phyloP scores from a whole-genome alignment of 768 basidiomycete genomes.

The Lactifluus piperatus region DNA sequence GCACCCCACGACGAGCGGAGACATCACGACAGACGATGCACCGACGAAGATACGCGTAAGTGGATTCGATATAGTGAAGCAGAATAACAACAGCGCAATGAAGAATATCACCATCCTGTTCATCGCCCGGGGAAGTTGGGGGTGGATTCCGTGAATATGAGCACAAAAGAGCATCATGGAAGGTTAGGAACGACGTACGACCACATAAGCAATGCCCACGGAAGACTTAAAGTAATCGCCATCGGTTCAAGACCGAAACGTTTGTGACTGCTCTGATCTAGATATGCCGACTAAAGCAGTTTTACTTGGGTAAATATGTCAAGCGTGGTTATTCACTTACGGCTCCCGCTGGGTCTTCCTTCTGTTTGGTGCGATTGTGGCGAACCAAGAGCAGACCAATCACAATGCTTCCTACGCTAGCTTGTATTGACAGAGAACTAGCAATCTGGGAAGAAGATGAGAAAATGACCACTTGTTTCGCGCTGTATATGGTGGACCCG shows the following conservation, averaged over 20 bases:
- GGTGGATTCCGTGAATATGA: not conserved
- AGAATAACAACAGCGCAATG: slow-evolving; percentile 7
- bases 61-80: slow-evolving; percentile 1
- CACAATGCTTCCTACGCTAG: slow-evolving; percentile 41
- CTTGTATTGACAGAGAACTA: slow-evolving; percentile 40
- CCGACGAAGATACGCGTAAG: slow-evolving; percentile 1
- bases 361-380: slow-evolving; percentile 31
- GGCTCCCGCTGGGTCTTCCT: slow-evolving; percentile 23
- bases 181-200: slow-evolving; percentile 32
- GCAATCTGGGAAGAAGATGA: slow-evolving; percentile 39
- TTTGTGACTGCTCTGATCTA: slow-evolving; percentile 23
- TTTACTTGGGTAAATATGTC: not conserved
- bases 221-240: slow-evolving; percentile 46
- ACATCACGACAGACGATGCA: not conserved
- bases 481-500: not conserved
- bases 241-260: slow-evolving; percentile 41
- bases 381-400: slow-evolving; percentile 39
- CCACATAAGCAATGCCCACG: slow-evolving; percentile 52
- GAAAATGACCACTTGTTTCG: not conserved
- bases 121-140: too few relatives aligned
- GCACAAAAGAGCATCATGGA: too few relatives aligned
- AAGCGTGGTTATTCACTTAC: not conserved
- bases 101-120: slow-evolving; percentile 13
- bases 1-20: not conserved
- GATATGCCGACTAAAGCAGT: slow-evolving; percentile 20